Evolutionary conservation across 1,284 basidiomycete species (phyloP).

Genomic region (Wallemia hederae): DNA sequence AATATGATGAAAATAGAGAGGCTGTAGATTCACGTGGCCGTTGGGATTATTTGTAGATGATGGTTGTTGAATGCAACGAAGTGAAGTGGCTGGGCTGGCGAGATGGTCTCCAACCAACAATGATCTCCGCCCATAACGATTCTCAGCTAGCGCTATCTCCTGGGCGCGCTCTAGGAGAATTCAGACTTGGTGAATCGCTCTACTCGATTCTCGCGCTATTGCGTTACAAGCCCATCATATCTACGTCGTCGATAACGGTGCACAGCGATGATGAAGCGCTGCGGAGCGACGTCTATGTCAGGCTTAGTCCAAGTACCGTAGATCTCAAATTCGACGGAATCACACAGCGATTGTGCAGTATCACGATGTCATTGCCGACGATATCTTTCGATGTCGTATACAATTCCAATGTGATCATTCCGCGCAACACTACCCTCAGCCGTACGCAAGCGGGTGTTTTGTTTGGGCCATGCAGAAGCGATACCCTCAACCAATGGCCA

Average conservation of each 20-base stretch:
- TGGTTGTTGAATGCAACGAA: too few relatives aligned
- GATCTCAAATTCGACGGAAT: background rate
- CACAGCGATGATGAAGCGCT: background rate
- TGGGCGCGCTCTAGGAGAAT: background rate
- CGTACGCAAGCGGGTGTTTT: background rate
- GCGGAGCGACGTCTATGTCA: background rate
- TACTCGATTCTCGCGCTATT: background rate
- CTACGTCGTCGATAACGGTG: background rate
- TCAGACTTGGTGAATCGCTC: background rate
- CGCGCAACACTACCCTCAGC: background rate
- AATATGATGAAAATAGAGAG: too few relatives aligned
- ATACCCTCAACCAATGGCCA: background rate
- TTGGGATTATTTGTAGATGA: background rate
- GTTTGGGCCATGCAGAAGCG: background rate
- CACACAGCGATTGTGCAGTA: background rate
- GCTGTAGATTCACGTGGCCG: background rate
- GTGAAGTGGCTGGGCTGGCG: too few relatives aligned
- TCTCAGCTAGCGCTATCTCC: background rate
- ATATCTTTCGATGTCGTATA: background rate
- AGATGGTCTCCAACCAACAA: too few relatives aligned
- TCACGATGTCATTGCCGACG: background rate
- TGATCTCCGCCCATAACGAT: background rate
- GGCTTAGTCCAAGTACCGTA: background rate
- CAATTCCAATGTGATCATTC: background rate
- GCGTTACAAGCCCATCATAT: background rate